Base-by-base conservation (phyloP, 1,139 yeast genomes). In the Lodderomyces pseudojiufengensis region DNA sequence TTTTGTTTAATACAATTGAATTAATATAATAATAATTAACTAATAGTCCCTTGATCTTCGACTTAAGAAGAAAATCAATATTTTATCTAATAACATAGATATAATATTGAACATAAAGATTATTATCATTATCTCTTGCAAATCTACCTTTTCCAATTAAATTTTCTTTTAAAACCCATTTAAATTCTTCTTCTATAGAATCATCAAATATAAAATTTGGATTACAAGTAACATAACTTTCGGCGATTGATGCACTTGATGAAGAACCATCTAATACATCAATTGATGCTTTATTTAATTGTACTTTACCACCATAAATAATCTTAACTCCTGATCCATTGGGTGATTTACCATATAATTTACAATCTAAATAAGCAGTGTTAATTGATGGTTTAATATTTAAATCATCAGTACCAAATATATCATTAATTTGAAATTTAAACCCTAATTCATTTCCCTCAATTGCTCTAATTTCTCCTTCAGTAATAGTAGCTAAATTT, bases 91-190 rank as follows among this genome's bases (percentile, higher is more conserved):
- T 40, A 14, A 59, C 61, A 47, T 71, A 73, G 39, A 73, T 55
- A 43, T 60, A 63, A 58, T 76, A 77, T 54, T 77, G 81, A 29
- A 76, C 80, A 44, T 57, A 62, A 36, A 73, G 49, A 1, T 28
- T 45, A n/a, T 70, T 76, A 7, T 58, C 48, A 1, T 51, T 56
- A 40, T 65, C 72, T 51, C 78, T 66, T 27, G 70, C 51, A 46
- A 76, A 76, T 44, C 80, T 63, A 27, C 83, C 82, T 50, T 67
- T 72, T 26, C 80, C 82, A 27, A 73, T 31, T 35, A 76, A 59
- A 41, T 63, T 70, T 46, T 68, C 67, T 32, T 55, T 51, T 29
- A 57, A 45, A 11, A 68, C 65, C 83, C 83, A 77, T 36, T 59
- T 49, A 52, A 64, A 71, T 47, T 65, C 67, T 8, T 55, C 63